Evolutionary conservation across 805 yeast genomes (phyloP), one percentile per base, ranked within the genome.

Genomic region (Barnettozyma vustinii): DNA sequence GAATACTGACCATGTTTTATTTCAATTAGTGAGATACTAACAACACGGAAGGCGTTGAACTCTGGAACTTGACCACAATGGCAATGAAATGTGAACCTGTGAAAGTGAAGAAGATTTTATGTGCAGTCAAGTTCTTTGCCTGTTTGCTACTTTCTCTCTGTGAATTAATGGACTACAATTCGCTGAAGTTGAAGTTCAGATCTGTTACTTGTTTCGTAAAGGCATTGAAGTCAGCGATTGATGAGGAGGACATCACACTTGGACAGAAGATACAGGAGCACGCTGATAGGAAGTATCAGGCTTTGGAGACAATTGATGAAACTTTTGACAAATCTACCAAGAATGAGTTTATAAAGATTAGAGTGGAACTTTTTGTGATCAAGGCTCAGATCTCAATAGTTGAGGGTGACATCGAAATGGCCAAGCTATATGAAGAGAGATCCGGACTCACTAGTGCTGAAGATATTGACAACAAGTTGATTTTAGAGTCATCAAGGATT

Each of bases 1-100:
- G 26, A 37, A 37, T 21, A 37, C 41, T 12, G 15, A 5, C 18
- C 10, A 21, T 20, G 41, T 10, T 21, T 12, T 3, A 19, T 9
- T 20, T 15, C 18, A 20, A 16, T 9, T 20, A 4, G n/a, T 6
- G 26, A 10, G 40, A 6, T 42, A 46, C 48, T 26, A 44, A 39
- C 37, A 16, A 18, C 12, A 18, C 15, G 10, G 16, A 52, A 27
- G 64, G 69, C 1, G 62, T 71, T 13, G 60, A 55, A 15, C 46
- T 71, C 10, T 73, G 77, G 77, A 73, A 73, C 50, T 44, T 63
- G 1, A 50, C 66, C 1, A 51, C 68, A 1, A 46, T 70, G 13
- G 48, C 64, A 4, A 50, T 59, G 46, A 68, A 61, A 41, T 45
- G 57, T 1, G 59, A 44, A n/a, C 26, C 51, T n/a, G 12, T 9